Conservation (phyloP, 2,329 filamentous ascomycete species). For the Cladophialophora bantiana region DNA sequence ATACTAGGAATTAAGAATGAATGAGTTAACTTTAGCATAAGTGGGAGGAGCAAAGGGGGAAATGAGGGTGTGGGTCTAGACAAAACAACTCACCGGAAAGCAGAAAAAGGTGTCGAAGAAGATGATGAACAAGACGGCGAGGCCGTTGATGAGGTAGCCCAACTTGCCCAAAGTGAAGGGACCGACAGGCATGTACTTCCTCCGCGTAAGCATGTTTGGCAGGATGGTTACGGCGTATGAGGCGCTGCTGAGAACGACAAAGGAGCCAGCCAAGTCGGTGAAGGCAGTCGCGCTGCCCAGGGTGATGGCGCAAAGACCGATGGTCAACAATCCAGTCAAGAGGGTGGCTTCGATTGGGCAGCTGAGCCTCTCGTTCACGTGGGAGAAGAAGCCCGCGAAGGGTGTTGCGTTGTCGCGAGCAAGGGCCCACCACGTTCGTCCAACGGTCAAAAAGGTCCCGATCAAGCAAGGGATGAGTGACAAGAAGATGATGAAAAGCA, state of each 20-base stretch:
- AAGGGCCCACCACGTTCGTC: slow-evolving; percentile 50
- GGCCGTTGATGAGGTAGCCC: slow-evolving; percentile 58
- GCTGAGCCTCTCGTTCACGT: slow-evolving; percentile 55
- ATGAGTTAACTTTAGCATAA: too few species aligned
- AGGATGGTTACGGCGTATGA: slow-evolving; percentile 63
- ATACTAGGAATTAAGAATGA: slow-evolving; percentile 38
- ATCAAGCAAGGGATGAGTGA: slow-evolving; percentile 60
- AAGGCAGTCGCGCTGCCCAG: slow-evolving; percentile 52
- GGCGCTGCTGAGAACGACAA: slow-evolving; percentile 63
- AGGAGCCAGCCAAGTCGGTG: slow-evolving; percentile 64
- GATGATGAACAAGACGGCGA: slow-evolving; percentile 58
- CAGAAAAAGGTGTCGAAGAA: slow-evolving; percentile 66
- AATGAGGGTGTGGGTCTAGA: neutral
- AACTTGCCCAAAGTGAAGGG: slow-evolving; percentile 60
- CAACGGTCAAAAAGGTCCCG: slow-evolving; percentile 65
- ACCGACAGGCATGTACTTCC: slow-evolving; percentile 57
- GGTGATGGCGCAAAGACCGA: slow-evolving; percentile 62
- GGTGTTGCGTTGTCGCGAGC: slow-evolving; percentile 65
- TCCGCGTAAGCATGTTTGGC: slow-evolving; percentile 59
- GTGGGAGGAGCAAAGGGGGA: neutral
- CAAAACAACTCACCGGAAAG: slow-evolving; percentile 55
- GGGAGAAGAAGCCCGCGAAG: slow-evolving; percentile 56
- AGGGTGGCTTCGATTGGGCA: slow-evolving; percentile 66
- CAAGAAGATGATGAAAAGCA: slow-evolving; percentile 62
- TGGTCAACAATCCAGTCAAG: slow-evolving; percentile 57